phyloP scores from a whole-genome alignment of 768 basidiomycete genomes.

The Trametes cinnabarina region DNA sequence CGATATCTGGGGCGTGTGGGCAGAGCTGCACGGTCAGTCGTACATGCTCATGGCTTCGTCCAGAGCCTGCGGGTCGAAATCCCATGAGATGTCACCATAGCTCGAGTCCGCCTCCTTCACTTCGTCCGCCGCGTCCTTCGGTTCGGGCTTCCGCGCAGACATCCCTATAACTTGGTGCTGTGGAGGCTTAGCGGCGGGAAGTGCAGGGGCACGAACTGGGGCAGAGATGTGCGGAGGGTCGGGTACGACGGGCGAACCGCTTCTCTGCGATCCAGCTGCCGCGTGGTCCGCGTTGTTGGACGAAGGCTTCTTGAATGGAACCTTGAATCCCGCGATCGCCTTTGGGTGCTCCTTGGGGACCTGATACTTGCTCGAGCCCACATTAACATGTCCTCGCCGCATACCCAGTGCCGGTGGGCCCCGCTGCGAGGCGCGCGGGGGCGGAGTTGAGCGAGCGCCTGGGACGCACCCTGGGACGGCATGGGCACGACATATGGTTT shows the following conservation, averaged over 20 bases:
- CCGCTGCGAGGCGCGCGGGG: not conserved
- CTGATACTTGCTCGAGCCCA: not conserved
- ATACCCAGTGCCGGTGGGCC: conserved; percentile 3
- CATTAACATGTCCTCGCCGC: not conserved
- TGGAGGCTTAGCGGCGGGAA: not conserved
- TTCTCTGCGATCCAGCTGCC: not conserved
- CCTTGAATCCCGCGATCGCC: not conserved
- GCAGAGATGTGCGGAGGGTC: not conserved
- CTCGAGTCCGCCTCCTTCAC: conserved; percentile 21
- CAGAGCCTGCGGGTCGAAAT: conserved; percentile 7
- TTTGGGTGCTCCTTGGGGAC: not conserved
- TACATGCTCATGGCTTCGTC: conserved; percentile 7
- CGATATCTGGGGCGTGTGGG: too few relatives aligned
- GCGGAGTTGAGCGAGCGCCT: not conserved
- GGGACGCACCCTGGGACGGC: not conserved
- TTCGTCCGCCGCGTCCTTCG: not conserved
- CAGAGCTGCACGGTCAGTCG: not conserved
- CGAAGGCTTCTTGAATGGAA: conserved; percentile 4
- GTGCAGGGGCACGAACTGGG: not conserved
- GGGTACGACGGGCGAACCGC: not conserved
- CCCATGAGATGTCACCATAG: conserved; percentile 18
- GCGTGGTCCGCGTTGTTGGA: not conserved
- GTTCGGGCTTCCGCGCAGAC: conserved; percentile 12
- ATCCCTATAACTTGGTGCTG: not conserved
- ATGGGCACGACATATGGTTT: conserved; percentile 5